Evolutionary conservation across 306 rosid genomes (phyloP).

Genomic region (Castanea mollissima): DNA sequence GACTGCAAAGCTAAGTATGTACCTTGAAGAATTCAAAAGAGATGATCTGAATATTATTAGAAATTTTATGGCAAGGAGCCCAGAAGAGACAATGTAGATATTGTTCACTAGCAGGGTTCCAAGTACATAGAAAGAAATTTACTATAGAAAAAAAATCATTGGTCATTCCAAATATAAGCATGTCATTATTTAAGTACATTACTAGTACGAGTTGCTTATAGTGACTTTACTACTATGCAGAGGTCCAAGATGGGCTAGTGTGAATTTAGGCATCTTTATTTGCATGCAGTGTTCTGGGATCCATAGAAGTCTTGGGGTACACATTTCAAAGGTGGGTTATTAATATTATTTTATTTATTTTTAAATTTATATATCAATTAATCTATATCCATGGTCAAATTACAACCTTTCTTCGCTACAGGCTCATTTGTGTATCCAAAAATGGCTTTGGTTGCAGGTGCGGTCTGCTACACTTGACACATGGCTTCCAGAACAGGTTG

Average conservation of each 20-base stretch:
- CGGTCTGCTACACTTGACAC: slow-evolving; percentile 98
- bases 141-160: slow-evolving; percentile 8
- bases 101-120: slow-evolving; percentile 12
- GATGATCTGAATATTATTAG: slow-evolving; percentile 13
- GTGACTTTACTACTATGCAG: slow-evolving; percentile 49
- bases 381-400: neutral
- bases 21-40: slow-evolving; percentile 26
- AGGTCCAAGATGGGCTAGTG: slow-evolving; percentile 99
- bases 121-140: slow-evolving; percentile 17
- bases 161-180: neutral
- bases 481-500: slow-evolving; percentile 99
- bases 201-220: slow-evolving; percentile 13
- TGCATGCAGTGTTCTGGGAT: slow-evolving; percentile 99
- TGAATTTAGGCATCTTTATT: slow-evolving; percentile 94
- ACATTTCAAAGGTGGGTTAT: slow-evolving; percentile 80
- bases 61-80: neutral
- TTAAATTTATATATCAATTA: neutral
- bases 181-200: slow-evolving; percentile 3
- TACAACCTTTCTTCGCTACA: neutral
- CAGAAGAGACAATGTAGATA: slow-evolving; percentile 16
- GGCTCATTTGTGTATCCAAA: slow-evolving; percentile 11
- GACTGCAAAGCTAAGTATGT: slow-evolving; percentile 99
- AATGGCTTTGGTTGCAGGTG: slow-evolving; percentile 59
- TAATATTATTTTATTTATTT: neutral
- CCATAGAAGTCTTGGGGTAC: slow-evolving; percentile 97